These are phyloP conservation scores for Houttuynia cordata DNA, from an alignment of 164 flowering plant genomes.

Conservation along the genomic window DNA sequence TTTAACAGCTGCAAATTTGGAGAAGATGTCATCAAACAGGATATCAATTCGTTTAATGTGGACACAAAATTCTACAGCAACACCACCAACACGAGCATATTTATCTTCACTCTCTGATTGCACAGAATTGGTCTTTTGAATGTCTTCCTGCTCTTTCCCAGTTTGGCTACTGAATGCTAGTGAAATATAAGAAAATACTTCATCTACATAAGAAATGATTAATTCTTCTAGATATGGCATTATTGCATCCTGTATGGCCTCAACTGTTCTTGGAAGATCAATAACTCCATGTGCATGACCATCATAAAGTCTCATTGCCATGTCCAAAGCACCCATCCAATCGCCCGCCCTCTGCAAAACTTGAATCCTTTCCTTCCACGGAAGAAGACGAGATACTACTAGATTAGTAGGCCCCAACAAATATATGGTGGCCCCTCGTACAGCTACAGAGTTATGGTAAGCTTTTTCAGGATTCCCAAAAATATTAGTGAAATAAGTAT, in stretches of 20 bases:
- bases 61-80: slow-evolving; percentile 94
- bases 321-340: slow-evolving; percentile 98
- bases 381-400: slow-evolving; percentile 79
- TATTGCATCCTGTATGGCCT: slow-evolving; percentile 52
- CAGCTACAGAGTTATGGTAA: slow-evolving; percentile 71
- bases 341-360: slow-evolving; percentile 91
- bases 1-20: slow-evolving; percentile 65
- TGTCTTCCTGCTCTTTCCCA: slow-evolving; percentile 36
- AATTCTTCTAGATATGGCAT: slow-evolving; percentile 82
- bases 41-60: slow-evolving; percentile 83
- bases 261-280: slow-evolving; percentile 75
- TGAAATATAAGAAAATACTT: slow-evolving; percentile 89
- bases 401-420: slow-evolving; percentile 70
- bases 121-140: slow-evolving; percentile 24
- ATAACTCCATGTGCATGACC: slow-evolving; percentile 91
- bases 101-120: slow-evolving; percentile 75
- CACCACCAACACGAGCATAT: slow-evolving; percentile 96
- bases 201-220: slow-evolving; percentile 80
- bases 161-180: slow-evolving; percentile 75
- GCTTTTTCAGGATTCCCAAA: slow-evolving; percentile 96
- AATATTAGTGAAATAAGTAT: slow-evolving; percentile 54
- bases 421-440: slow-evolving; percentile 82
- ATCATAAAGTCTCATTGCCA: slow-evolving; percentile 94
- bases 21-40: slow-evolving; percentile 77
- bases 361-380: slow-evolving; percentile 94